phyloP scores from a whole-genome alignment of 108 stramenopile genomes.

The Bacterosira constricta region DNA sequence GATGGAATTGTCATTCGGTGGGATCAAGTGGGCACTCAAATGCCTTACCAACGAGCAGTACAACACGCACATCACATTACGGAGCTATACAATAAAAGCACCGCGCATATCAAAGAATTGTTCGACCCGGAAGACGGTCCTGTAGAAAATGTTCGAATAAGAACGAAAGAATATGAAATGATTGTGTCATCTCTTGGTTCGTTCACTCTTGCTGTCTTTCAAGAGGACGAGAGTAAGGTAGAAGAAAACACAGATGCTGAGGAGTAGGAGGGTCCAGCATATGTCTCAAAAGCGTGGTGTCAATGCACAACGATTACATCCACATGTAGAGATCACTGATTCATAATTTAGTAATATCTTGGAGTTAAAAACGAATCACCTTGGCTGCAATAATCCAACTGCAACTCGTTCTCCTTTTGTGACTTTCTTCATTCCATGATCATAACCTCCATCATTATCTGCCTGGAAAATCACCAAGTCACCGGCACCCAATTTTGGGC shows the following conservation, averaged over 20 bases:
- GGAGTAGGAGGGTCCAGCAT: too few relatives aligned
- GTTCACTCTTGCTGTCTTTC: slow-evolving; percentile 72
- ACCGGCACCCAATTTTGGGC: too few relatives aligned
- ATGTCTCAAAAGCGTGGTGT: too few relatives aligned
- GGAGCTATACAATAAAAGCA: slow-evolving; percentile 66
- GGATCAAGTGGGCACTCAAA: slow-evolving; percentile 53
- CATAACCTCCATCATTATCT: too few relatives aligned
- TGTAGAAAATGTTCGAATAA: slow-evolving; percentile 74
- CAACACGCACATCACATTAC: slow-evolving; percentile 78
- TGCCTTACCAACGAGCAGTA: slow-evolving; percentile 70
- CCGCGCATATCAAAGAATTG: slow-evolving; percentile 60
- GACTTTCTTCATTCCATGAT: too few relatives aligned
- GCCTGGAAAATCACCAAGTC: too few relatives aligned
- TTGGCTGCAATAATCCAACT: too few relatives aligned
- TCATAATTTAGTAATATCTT: too few relatives aligned
- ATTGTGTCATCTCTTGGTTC: slow-evolving; percentile 73
- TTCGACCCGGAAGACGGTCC: slow-evolving; percentile 67
- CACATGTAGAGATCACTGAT: too few relatives aligned
- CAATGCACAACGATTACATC: too few relatives aligned
- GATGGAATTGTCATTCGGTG: slow-evolving; percentile 88
- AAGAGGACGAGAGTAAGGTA: slow-evolving; percentile 30
- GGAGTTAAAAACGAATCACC: too few relatives aligned
- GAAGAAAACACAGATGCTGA: background rate
- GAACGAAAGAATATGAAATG: slow-evolving; percentile 80
- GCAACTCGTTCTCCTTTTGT: too few relatives aligned